Evolutionary conservation across 768 basidiomycete genomes (phyloP).

Genomic region (Psilocybe sp.): DNA sequence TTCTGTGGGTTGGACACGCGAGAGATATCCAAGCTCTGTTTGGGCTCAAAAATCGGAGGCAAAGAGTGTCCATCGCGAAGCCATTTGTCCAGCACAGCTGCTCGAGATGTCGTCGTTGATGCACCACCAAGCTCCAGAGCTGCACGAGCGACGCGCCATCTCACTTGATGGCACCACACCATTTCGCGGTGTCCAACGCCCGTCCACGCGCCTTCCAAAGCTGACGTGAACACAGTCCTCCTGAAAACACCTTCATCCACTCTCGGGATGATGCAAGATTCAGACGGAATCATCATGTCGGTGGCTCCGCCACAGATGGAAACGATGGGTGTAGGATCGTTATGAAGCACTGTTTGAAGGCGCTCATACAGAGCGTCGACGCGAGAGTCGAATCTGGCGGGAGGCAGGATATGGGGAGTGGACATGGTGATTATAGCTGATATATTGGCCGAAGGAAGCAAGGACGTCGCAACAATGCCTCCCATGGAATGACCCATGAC

Average conservation of each 20-base stretch:
- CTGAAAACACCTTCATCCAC: constrained; percentile 33
- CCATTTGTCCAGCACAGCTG: constrained; percentile 58
- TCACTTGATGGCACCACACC: constrained; percentile 98
- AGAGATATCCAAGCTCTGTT: constrained; percentile 15
- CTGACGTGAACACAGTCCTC: constrained; percentile 78
- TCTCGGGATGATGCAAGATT: constrained; percentile 68
- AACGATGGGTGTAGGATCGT: constrained; percentile 63
- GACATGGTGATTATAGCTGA: constrained; percentile 93
- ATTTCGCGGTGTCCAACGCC: constrained; percentile 94
- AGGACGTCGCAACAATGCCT: constrained; percentile 81
- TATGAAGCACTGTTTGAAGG: constrained; percentile 36
- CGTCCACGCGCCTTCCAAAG: constrained; percentile 90
- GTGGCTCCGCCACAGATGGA: constrained; percentile 91
- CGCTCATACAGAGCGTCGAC: constrained; percentile 71
- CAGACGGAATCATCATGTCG: constrained; percentile 90
- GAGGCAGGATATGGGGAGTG: constrained; percentile 85
- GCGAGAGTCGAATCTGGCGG: constrained; percentile 80
- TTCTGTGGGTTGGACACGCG: constrained; percentile 29
- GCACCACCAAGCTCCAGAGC: constrained; percentile 63
- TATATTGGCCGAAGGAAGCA: constrained; percentile 66
- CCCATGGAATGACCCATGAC: constrained; percentile 98
- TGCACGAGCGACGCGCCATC: constrained; percentile 81
- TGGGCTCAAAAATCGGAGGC: constrained; percentile 24
- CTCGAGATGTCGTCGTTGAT: constrained; percentile 23
- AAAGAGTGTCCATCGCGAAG: constrained; percentile 57